Evolutionary conservation across 2,329 filamentous ascomycete genomes (phyloP), one percentile per base, ranked within the genome.

Genomic region (Fusarium paranaense): DNA sequence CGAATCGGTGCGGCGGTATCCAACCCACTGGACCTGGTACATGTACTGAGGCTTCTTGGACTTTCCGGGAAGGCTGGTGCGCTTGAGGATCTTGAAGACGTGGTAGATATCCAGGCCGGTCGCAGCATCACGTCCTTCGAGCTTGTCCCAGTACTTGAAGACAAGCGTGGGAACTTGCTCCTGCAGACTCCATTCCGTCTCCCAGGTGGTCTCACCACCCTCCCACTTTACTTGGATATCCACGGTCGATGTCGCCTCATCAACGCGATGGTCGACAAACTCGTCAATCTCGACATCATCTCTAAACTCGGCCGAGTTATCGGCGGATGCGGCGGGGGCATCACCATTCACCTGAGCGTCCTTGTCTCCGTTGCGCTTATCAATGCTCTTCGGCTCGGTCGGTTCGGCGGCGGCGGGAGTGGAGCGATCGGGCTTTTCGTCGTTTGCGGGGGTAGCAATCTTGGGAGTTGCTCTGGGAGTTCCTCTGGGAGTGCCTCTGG

Each of bases 1-100:
- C 6, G 75, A 73, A n/a, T 78, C 75, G 22, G 54, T 54, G 27
- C 58, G 72, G 25, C 74, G 71, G 62, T 79, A 79, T 1, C 77
- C 77, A 30, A 78, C 76, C 77, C 77, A 79, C 60, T 79, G 77
- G 1, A 79, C 76, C 60, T 78, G 62, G 37, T 77, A 78, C 70
- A 73, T 76, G 58, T 66, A 72, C 45, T 70, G 64, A 11, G 63
- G 35, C 30, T 66, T 67, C 63, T 76, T 76, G 30, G 64, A 47
- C 65, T 68, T 75, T 22, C 61, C 70, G 37, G 69, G 64, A 4
- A 62, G 70, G 13, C 37, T 42, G 9, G 67, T 71, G 20, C 74
- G 75, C 72, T 78, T 78, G 30, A 79, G 70, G 16, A 79, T 72
- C 40, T 67, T 75, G 64, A 79, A 79, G 30, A 78, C 77, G 62